Evolutionary conservation across 2,329 filamentous ascomycete species (phyloP), one percentile per base, ranked within the genome.

Genomic region (Paraphaeosphaeria sporulosa): DNA sequence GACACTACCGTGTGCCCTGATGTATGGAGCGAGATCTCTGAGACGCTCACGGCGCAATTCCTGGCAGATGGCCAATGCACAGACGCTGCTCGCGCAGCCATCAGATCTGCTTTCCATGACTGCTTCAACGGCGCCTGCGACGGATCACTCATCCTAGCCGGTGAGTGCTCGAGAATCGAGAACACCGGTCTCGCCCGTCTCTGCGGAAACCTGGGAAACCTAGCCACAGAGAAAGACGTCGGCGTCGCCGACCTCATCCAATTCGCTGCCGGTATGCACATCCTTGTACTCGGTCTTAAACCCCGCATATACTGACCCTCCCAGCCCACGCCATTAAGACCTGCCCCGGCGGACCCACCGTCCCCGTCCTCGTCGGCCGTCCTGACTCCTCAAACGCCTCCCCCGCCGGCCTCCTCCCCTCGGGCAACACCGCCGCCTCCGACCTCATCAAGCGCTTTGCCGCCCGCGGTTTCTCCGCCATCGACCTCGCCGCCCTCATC

Each of bases 181-280:
- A 79, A 87, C 68, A 67, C 57, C 2, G 84, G 83, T 0, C 74
- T 87, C 1, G 64, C 76, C 56, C 73, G 72, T 4, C 79, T 84
- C 27, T 80, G 78, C 17, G 64, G 66, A 3, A 77, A 78, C 55
- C 75, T 83, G 1, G 71, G 72, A 40, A 64, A 63, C 4, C 76
- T 84, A 61, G 80, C 79, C 34, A 65, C 66, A 15, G 74, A 80
- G 50, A 82, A 81, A 49, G 68, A 65, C 9, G 75, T 78, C 23
- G 73, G 74, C 4, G 64, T 70, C 17, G 75, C 69, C 23, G 75
- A 78, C 51, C 63, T 77, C 25, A 76, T 78, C 47, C 75, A 78
- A 44, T 78, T 77, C 50, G 75, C 74, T n/a, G 75, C 67, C 38
- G 66, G 68, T 70, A 66, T 4, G 36, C 46, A 30, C 10, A 27